Conservation (phyloP, 129 eudicot genomes). For the Rutidosis leptorrhynchoides region DNA sequence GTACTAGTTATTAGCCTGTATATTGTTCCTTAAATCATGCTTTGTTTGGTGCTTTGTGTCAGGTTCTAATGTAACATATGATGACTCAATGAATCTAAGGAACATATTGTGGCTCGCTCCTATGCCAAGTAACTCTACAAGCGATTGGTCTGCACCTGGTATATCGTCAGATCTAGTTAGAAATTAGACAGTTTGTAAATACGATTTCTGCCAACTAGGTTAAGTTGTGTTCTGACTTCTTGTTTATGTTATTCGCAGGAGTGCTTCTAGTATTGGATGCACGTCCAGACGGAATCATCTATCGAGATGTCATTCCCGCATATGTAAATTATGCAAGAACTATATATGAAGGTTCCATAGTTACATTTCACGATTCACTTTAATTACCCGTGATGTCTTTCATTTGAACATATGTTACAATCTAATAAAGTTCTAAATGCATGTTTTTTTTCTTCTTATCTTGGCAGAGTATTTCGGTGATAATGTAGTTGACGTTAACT, state of each 20-base stretch:
- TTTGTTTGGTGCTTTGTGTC: constrained; percentile 24
- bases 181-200: neutral
- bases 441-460: neutral
- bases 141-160: constrained; percentile 88
- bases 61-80: constrained; percentile 82
- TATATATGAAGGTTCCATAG: constrained; percentile 71
- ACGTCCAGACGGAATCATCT: constrained; percentile 77
- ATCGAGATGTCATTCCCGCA: constrained; percentile 72
- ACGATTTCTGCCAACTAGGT: neutral
- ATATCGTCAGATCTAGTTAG: constrained; percentile 26
- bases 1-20: neutral
- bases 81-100: constrained; percentile 77
- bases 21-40: constrained; percentile 5
- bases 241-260: constrained; percentile 49
- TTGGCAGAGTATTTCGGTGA: constrained; percentile 84
- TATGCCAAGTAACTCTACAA: constrained; percentile 61
- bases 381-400: neutral
- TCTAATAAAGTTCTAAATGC: neutral
- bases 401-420: neutral
- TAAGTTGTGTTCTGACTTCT: neutral
- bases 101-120: constrained; percentile 99
- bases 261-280: constrained; percentile 89
- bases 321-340: constrained; percentile 78
- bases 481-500: constrained; percentile 74
- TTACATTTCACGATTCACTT: constrained; percentile 7